Conservation (phyloP, 805 yeast genomes). For the Hanseniaspora nectarophila region DNA sequence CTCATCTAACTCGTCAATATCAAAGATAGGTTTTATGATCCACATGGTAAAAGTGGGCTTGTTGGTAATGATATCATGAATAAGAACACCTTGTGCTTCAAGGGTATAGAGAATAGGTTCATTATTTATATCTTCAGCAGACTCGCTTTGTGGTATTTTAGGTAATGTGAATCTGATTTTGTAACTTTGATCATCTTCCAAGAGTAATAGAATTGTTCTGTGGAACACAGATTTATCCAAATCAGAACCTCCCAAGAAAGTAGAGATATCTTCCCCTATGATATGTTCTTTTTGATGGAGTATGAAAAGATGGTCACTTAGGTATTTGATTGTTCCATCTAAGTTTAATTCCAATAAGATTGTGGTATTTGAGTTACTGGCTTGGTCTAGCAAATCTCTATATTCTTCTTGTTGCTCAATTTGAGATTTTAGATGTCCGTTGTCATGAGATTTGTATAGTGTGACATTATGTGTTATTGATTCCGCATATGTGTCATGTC, state of each 20-base stretch:
- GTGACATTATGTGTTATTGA: conserved; percentile 4
- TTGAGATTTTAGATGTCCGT: background rate
- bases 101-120: conserved; percentile 34
- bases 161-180: conserved; percentile 50
- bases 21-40: conserved; percentile 71
- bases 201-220: conserved; percentile 60
- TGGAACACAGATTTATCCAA: conserved; percentile 57
- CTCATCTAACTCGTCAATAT: conserved; percentile 49
- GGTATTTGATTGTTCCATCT: conserved; percentile 62
- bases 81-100: conserved; percentile 88
- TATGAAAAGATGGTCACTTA: conserved; percentile 75
- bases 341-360: conserved; percentile 75
- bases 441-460: conserved; percentile 2
- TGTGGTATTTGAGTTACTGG: conserved; percentile 59
- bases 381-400: conserved; percentile 45
- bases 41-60: conserved; percentile 79
- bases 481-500: conserved; percentile 1
- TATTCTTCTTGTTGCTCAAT: conserved; percentile 17
- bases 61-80: conserved; percentile 47
- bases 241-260: conserved; percentile 51
- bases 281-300: conserved; percentile 52
- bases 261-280: conserved; percentile 44
- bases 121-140: background rate
- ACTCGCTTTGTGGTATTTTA: background rate
- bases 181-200: conserved; percentile 60